Evolutionary conservation across 441 rosid species (phyloP).

Genomic region (Manihot esculenta): DNA sequence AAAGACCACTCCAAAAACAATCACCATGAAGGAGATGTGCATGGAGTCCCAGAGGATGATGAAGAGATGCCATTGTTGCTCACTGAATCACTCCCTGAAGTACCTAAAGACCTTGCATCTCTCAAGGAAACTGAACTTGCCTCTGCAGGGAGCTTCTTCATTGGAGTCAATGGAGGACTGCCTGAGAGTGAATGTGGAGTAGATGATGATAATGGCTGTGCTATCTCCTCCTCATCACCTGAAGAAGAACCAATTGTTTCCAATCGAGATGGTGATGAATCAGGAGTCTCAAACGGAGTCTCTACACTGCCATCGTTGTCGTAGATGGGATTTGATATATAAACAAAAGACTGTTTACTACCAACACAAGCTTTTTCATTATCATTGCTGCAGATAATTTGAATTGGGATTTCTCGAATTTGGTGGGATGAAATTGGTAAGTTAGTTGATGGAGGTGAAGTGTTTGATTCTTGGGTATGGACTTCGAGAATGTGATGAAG

Average conservation of each 20-base stretch:
- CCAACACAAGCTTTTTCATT: slow-evolving; percentile 8
- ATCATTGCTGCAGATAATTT: slow-evolving; percentile 15
- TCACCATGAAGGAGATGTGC: slow-evolving; percentile 84
- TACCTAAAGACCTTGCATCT: slow-evolving; percentile 47
- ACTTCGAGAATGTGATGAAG: slow-evolving; percentile 32
- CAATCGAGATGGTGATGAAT: slow-evolving; percentile 72
- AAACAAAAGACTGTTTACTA: slow-evolving; percentile 41
- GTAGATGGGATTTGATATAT: slow-evolving; percentile 79
- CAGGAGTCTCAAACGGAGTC: slow-evolving; percentile 80
- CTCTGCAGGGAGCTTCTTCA: slow-evolving; percentile 74
- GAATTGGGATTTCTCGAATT: slow-evolving; percentile 33
- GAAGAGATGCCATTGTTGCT: slow-evolving; percentile 53
- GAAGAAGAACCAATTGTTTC: slow-evolving; percentile 36
- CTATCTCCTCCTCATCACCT: slow-evolving; percentile 37
- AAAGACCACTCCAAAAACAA: too few species aligned
- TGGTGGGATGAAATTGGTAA: slow-evolving; percentile 30
- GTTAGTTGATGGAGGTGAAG: slow-evolving; percentile 29
- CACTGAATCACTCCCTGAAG: slow-evolving; percentile 51
- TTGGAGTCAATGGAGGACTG: slow-evolving; percentile 64
- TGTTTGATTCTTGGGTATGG: slow-evolving; percentile 24
- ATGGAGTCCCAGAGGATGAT: slow-evolving; percentile 61
- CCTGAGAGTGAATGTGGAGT: slow-evolving; percentile 11
- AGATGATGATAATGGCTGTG: slow-evolving; percentile 11
- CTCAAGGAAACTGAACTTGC: slow-evolving; percentile 65
- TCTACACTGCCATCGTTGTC: slow-evolving; percentile 34